phyloP scores from a whole-genome alignment of 2,329 filamentous ascomycete genomes.

The Alternaria incomplexa region DNA sequence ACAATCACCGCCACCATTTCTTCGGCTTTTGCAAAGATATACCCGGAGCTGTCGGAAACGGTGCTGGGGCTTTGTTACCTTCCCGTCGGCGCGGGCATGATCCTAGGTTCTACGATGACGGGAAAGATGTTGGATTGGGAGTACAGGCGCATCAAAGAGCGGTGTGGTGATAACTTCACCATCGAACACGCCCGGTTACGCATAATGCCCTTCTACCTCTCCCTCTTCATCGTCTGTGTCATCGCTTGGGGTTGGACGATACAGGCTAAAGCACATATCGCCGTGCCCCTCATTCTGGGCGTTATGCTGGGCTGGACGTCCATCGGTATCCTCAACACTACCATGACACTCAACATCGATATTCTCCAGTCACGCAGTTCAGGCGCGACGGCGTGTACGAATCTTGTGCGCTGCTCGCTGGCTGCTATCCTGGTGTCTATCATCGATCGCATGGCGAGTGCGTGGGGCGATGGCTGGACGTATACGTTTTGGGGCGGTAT shows the following conservation, averaged over 20 bases:
- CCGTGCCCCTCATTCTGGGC: constrained; percentile 27
- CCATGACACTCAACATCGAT: constrained; percentile 39
- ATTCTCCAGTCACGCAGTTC: constrained; percentile 35
- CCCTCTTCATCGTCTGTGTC: constrained; percentile 33
- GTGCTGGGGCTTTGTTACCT: constrained; percentile 53
- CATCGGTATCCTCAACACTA: constrained; percentile 37
- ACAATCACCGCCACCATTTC: constrained; percentile 41
- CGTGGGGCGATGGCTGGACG: constrained; percentile 34
- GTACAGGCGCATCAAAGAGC: constrained; percentile 51
- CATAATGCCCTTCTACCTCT: constrained; percentile 36
- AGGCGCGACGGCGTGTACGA: constrained; percentile 36
- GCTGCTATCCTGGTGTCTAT: constrained; percentile 32
- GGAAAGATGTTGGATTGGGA: constrained; percentile 61
- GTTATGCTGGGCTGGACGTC: constrained; percentile 35
- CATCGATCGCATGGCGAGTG: constrained; percentile 31
- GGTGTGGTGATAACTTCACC: constrained; percentile 26
- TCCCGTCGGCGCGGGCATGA: constrained; percentile 62
- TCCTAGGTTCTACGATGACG: constrained; percentile 59
- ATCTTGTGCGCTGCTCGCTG: constrained; percentile 33
- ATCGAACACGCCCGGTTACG: constrained; percentile 36
- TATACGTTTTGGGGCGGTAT: constrained; percentile 35
- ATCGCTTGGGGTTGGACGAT: constrained; percentile 37
- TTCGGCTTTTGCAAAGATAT: constrained; percentile 31
- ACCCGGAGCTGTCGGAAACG: constrained; percentile 31
- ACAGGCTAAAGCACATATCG: constrained; percentile 27